Evolutionary conservation across 352 stramenopile genomes (phyloP).

Genomic region (Phytophthora pluvialis): DNA sequence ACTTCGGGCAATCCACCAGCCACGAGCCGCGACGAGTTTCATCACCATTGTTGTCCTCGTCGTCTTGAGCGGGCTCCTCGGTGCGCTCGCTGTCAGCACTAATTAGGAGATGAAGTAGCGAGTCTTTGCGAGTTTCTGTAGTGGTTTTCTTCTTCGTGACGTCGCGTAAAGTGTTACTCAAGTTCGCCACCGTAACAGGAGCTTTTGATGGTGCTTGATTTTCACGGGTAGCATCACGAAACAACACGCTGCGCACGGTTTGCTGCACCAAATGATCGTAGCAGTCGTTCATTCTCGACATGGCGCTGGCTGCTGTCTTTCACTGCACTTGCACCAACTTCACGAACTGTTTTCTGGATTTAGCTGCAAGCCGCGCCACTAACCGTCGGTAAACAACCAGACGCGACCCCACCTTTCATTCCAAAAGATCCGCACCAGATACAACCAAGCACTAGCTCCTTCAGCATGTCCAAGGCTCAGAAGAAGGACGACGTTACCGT

Average conservation of each 20-base stretch:
- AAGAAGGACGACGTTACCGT: constrained; percentile 86
- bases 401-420: neutral
- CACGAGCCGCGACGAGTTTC: constrained; percentile 18
- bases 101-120: constrained; percentile 17
- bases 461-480: constrained; percentile 69
- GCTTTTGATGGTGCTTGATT: neutral
- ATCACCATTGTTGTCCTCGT: constrained; percentile 13
- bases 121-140: neutral
- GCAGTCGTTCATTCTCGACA: constrained; percentile 22
- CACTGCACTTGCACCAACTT: neutral
- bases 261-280: constrained; percentile 50
- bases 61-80: constrained; percentile 7
- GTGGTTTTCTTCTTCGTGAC: neutral
- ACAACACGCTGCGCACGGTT: constrained; percentile 57
- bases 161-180: neutral
- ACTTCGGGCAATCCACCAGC: constrained; percentile 43
- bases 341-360: constrained; percentile 10
- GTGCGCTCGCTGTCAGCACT: neutral
- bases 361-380: constrained; percentile 6
- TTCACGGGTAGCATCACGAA: constrained; percentile 16
- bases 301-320: neutral
- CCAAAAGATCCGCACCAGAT: constrained; percentile 22
- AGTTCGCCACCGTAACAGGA: neutral
- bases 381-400: constrained; percentile 6
- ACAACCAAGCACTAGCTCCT: neutral